A percentile compares a stretch with the other conserved stretches of the same genome.
Evolutionary conservation across 1,284 basidiomycete genomes (phyloP).

Genomic region (Leucoagaricus sp.): DNA sequence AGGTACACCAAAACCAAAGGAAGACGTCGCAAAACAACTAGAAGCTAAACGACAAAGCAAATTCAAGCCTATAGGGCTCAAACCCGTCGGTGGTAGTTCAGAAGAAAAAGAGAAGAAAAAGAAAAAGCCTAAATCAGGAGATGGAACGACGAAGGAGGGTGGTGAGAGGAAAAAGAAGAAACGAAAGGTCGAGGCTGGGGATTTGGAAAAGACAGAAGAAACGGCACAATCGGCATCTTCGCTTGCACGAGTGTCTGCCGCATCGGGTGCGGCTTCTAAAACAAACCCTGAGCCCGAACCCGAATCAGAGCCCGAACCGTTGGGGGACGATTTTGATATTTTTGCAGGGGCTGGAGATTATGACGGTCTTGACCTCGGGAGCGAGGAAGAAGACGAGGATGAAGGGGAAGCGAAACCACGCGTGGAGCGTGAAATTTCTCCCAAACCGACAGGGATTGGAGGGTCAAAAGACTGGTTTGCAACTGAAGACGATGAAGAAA

Average conservation of each 20-base stretch:
- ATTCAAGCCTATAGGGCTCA: constrained; percentile 81
- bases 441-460: background rate
- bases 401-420: constrained; percentile 1
- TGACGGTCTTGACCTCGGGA: constrained; percentile 63
- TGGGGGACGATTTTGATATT: constrained; percentile 69
- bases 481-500: constrained; percentile 4
- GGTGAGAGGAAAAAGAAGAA: constrained; percentile 51
- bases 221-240: background rate
- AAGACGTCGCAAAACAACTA: constrained; percentile 39
- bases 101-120: constrained; percentile 60
- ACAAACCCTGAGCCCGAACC: constrained; percentile 13
- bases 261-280: background rate
- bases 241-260: background rate
- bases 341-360: constrained; percentile 89
- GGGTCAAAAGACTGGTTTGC: constrained; percentile 5
- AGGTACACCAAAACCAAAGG: constrained; percentile 21
- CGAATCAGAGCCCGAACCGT: constrained; percentile 31
- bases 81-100: constrained; percentile 53
- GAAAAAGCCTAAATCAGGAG: constrained; percentile 25
- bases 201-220: background rate
- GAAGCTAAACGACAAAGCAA: constrained; percentile 63
- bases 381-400: constrained; percentile 50
- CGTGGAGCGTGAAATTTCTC: background rate
- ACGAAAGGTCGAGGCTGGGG: constrained; percentile 38
- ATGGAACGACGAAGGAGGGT: constrained; percentile 17